These are phyloP conservation scores for Yamadazyma friedrichii DNA, from an alignment of 1,139 yeast genomes.

Conservation along the genomic window DNA sequence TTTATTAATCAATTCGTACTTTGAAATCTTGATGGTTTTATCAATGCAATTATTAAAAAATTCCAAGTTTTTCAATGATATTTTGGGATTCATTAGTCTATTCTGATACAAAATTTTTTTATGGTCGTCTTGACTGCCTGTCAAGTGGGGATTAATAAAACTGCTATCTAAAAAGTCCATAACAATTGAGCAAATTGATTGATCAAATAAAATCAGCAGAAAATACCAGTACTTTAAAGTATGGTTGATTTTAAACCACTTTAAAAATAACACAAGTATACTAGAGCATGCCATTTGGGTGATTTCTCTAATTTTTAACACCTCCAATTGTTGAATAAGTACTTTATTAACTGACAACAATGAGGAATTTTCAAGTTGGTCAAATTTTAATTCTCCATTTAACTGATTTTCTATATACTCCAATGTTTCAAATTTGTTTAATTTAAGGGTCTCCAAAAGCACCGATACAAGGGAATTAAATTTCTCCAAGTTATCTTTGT, in stretches of 20 bases:
- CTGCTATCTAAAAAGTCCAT: constrained; percentile 41
- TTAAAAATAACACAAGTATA: constrained; percentile 50
- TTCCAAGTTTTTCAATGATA: constrained; percentile 36
- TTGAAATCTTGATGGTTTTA: constrained; percentile 14
- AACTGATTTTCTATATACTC: constrained; percentile 40
- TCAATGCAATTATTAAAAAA: constrained; percentile 46
- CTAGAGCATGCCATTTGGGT: constrained; percentile 62
- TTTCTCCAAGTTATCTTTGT: constrained; percentile 49
- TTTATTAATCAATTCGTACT: constrained; percentile 31
- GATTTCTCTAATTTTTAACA: constrained; percentile 60
- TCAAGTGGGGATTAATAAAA: constrained; percentile 35
- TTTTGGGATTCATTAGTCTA: constrained; percentile 45
- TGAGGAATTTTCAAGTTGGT: constrained; percentile 16
- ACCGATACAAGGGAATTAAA: constrained; percentile 65
- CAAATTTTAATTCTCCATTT: constrained; percentile 33
- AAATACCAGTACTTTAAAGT: constrained; percentile 76
- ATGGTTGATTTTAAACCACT: constrained; percentile 82
- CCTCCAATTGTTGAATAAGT: constrained; percentile 49
- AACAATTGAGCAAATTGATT: constrained; percentile 50
- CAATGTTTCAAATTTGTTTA: constrained; percentile 41
- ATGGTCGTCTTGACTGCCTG: constrained; percentile 25
- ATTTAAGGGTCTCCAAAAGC: constrained; percentile 58
- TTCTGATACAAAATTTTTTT: constrained; percentile 38
- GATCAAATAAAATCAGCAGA: constrained; percentile 71
- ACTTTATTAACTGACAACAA: constrained; percentile 25